Base-by-base conservation (phyloP, 768 basidiomycete genomes). In the Dioszegia aurantiaca region DNA sequence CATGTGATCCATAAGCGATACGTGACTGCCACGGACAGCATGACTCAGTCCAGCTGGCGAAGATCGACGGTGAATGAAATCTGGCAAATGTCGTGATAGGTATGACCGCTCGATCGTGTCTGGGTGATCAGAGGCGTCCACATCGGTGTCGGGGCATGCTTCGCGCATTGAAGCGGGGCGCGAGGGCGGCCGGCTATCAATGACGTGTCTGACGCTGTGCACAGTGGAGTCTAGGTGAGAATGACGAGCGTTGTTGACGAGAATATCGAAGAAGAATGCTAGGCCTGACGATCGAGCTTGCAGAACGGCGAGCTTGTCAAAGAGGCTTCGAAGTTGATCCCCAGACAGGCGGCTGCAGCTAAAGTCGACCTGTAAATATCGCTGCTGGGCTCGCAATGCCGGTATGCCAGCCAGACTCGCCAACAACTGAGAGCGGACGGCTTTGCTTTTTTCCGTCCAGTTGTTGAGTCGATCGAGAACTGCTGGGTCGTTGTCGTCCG, bases 221-320 rank as follows among this genome's bases (percentile, higher is more conserved):
- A 70, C 71, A 1, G 67, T 55, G 1, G 73, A 74, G 55, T 76
- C 69, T 19, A 76, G 55, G 52, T 76, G 74, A 1, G 61, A 51
- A 52, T 73, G 72, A 33, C 58, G 33, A 23, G 68, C 63, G 49
- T 70, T 74, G 21, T 43, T 63, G 24, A 69, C 60, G 33, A 76
- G 59, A 11, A 76, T 69, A 41, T 76, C 74, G 59, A 74, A 76
- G 55, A 74, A 76, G 49, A 74, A 70, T 1, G 68, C 65, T 47
- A 74, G 43, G 5, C 74, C 74, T 16, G 64, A 61, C 3, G 69
- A 70, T 12, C 74, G 62, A 28, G 68, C 56, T 58, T 74, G 74
- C 1, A 72, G 55, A 0, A 55, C 30, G 14, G 65, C 69, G n/a
- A 71, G 56, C 0, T 46, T 57, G 21, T 71, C 59, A 42, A 69